A percentile compares a stretch with the other conserved stretches of the same genome.
Evolutionary conservation across 176 grass and related monocot genomes (phyloP).

Genomic region (Zizania latifolia): DNA sequence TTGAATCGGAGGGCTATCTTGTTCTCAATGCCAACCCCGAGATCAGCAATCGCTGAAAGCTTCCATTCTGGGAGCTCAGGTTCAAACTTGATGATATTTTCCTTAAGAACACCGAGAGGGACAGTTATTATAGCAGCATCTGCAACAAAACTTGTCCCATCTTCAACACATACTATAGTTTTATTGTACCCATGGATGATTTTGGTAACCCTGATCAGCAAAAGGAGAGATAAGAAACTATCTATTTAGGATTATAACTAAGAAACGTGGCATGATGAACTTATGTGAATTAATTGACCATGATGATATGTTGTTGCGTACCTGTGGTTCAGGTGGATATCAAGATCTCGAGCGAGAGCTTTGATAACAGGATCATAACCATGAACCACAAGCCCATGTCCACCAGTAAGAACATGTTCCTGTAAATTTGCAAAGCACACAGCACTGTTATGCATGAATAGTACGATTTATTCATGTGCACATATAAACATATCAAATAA

Average conservation of each 20-base stretch:
- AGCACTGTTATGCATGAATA: neutral
- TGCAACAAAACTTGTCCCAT: constrained; percentile 68
- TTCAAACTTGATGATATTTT: constrained; percentile 87
- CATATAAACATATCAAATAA: neutral
- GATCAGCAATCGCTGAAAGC: constrained; percentile 73
- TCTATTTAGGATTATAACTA: neutral
- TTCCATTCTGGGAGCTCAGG: constrained; percentile 84
- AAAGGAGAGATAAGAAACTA: neutral
- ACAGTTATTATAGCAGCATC: constrained; percentile 93
- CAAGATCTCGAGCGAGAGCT: constrained; percentile 73
- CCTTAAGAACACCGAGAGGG: constrained; percentile 89
- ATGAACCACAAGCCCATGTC: constrained; percentile 96
- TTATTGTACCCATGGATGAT: constrained; percentile 74
- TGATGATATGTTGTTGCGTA: constrained; percentile 13
- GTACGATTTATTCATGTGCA: neutral
- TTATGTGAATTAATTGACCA: constrained; percentile 1
- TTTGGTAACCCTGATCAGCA: constrained; percentile 64
- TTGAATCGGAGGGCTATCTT: constrained; percentile 83
- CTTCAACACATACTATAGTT: constrained; percentile 66
- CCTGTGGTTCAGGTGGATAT: constrained; percentile 92
- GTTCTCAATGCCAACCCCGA: constrained; percentile 86
- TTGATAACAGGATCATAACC: constrained; percentile 97
- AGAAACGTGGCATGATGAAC: neutral
- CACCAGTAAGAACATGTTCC: constrained; percentile 98
- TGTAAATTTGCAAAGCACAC: constrained; percentile 40